A percentile compares a stretch with the other conserved stretches of the same genome.
These are phyloP conservation scores for Mimosa bimucronata DNA, from an alignment of 306 rosid genomes.

Conservation along the genomic window DNA sequence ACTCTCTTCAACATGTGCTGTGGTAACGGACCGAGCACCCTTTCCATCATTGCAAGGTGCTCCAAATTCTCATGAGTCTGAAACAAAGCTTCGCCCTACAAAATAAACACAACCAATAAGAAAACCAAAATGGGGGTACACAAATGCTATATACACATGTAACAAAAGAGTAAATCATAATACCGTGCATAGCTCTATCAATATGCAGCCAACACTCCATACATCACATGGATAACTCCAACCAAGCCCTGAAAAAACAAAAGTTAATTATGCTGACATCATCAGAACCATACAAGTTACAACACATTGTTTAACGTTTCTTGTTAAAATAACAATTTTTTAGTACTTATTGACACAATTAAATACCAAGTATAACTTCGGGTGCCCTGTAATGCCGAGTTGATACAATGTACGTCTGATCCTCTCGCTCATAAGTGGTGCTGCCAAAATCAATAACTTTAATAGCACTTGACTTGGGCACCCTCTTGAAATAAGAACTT, in stretches of 20 bases:
- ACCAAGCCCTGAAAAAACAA: conserved; percentile 67
- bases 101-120: background rate
- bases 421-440: conserved; percentile 84
- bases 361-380: conserved; percentile 89
- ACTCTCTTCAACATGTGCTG: conserved; percentile 70
- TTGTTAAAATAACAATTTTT: no score
- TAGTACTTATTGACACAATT: no score
- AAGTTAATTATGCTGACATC: background rate
- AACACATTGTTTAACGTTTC: no score
- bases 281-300: background rate
- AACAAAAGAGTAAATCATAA: background rate
- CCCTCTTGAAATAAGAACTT: conserved; percentile 70
- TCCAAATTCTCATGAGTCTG: conserved; percentile 97
- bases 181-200: conserved; percentile 93
- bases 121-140: background rate
- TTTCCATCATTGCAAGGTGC: conserved; percentile 98
- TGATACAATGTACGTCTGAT: conserved; percentile 89
- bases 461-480: conserved; percentile 88
- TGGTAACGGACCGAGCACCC: conserved; percentile 79
- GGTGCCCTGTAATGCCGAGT: conserved; percentile 98
- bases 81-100: conserved; percentile 92
- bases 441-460: conserved; percentile 99
- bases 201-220: conserved; percentile 98
- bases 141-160: background rate
- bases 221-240: conserved; percentile 95